phyloP scores from a whole-genome alignment of 306 rosid species.

The Calophaca sinica region DNA sequence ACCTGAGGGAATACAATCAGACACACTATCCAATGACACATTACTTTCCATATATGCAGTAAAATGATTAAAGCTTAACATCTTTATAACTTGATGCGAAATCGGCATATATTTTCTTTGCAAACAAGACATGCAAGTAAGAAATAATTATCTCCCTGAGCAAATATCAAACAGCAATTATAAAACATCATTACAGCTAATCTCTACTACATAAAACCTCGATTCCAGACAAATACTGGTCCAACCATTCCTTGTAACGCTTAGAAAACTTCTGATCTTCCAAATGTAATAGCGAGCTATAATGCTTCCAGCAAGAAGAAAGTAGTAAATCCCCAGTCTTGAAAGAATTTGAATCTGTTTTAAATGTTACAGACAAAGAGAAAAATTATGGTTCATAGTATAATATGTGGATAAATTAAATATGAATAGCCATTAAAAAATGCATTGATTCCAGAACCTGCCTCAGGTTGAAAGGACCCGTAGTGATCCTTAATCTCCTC shows the following conservation, averaged over 20 bases:
- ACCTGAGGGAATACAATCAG: constrained; percentile 22
- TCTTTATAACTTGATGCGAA: constrained; percentile 22
- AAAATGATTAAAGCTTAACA: constrained; percentile 14
- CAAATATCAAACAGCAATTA: constrained; percentile 32
- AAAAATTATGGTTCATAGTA: constrained; percentile 45
- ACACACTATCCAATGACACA: background rate
- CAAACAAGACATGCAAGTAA: constrained; percentile 19
- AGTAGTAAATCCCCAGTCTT: constrained; percentile 76
- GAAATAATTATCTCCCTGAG: constrained; percentile 8
- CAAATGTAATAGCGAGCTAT: constrained; percentile 71
- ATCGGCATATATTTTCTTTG: constrained; percentile 19
- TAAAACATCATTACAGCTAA: constrained; percentile 21
- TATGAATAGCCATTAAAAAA: constrained; percentile 34
- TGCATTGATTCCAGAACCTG: constrained; percentile 70
- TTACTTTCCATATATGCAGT: background rate
- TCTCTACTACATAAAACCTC: constrained; percentile 61
- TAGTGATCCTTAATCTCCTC: constrained; percentile 66
- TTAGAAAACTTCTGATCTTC: constrained; percentile 73
- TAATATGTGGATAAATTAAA: constrained; percentile 42
- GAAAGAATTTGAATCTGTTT: constrained; percentile 67
- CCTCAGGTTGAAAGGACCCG: constrained; percentile 63
- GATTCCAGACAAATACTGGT: constrained; percentile 89
- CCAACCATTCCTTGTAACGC: constrained; percentile 72
- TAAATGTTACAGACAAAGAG: constrained; percentile 52
- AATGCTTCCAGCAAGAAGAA: constrained; percentile 98